Evolutionary conservation across 208 protist genomes (phyloP).

Genomic region (Trypanosoma cruzi): DNA sequence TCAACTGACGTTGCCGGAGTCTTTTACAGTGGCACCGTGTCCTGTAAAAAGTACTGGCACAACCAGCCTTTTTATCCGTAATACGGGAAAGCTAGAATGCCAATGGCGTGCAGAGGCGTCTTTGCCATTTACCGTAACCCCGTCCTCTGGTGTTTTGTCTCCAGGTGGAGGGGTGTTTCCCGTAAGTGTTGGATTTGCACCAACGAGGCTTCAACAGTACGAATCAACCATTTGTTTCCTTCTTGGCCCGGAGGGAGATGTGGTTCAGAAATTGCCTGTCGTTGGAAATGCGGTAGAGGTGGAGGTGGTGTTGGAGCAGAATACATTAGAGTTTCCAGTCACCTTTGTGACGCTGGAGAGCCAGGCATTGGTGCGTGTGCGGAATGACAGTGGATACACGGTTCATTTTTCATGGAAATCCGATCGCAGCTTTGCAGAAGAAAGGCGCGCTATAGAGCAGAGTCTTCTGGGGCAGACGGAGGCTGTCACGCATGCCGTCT

Average conservation of each 20-base stretch:
- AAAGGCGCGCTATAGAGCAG: slow-evolving; percentile 3
- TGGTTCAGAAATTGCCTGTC: slow-evolving; percentile 74
- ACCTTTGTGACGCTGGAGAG: slow-evolving; percentile 93
- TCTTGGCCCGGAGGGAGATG: slow-evolving; percentile 82
- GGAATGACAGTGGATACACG: slow-evolving; percentile 85
- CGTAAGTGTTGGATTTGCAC: slow-evolving; percentile 73
- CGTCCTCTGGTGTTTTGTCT: slow-evolving; percentile 61
- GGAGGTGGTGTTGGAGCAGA: slow-evolving; percentile 64
- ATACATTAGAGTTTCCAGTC: slow-evolving; percentile 60
- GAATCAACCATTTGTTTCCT: slow-evolving; percentile 64
- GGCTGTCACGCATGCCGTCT: slow-evolving; percentile 9
- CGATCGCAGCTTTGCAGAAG: slow-evolving; percentile 31
- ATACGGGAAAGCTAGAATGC: slow-evolving; percentile 61
- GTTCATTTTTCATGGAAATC: slow-evolving; percentile 87
- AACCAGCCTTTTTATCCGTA: slow-evolving; percentile 92
- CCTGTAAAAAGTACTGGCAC: slow-evolving; percentile 71
- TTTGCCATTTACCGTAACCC: slow-evolving; percentile 49
- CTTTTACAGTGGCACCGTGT: slow-evolving; percentile 56
- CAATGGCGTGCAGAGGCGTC: slow-evolving; percentile 58
- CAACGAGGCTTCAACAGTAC: slow-evolving; percentile 36
- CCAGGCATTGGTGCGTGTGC: slow-evolving; percentile 80
- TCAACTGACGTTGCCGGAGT: slow-evolving; percentile 78
- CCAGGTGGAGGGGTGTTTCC: slow-evolving; percentile 63
- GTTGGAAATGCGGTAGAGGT: slow-evolving; percentile 70
- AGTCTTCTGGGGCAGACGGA: slow-evolving; percentile 19